Conservation (phyloP, 768 basidiomycete genomes). For the Pleurotus ostreatus region DNA sequence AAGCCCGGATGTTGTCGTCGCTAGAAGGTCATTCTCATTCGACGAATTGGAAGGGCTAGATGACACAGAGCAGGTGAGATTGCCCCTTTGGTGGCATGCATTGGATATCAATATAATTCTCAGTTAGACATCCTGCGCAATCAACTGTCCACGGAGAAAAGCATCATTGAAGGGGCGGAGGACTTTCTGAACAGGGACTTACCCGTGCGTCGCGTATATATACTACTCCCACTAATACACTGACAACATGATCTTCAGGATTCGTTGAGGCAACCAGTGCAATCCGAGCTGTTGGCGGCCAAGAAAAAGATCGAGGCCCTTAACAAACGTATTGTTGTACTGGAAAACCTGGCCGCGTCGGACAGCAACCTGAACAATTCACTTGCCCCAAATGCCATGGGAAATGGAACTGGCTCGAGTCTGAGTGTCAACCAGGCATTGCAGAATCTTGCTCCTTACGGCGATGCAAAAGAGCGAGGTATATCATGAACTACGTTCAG, state of each 20-base stretch:
- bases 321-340: conserved; percentile 48
- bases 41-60: conserved; percentile 44
- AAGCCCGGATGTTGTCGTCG: conserved; percentile 10
- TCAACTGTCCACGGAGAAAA: conserved; percentile 69
- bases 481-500: conserved; percentile 6
- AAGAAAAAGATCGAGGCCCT: conserved; percentile 69
- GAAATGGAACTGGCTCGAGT: background rate
- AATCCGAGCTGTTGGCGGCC: conserved; percentile 74
- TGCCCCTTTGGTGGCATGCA: background rate
- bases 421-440: background rate
- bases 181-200: conserved; percentile 73
- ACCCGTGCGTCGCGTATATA: conserved; percentile 33
- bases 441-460: background rate
- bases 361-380: no score
- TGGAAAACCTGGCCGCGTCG: no score
- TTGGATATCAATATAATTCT: conserved; percentile 1
- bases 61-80: conserved; percentile 37
- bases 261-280: conserved; percentile 65
- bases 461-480: conserved; percentile 29
- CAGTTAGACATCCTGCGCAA: conserved; percentile 67
- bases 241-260: conserved; percentile 34
- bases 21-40: conserved; percentile 26
- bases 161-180: conserved; percentile 91
- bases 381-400: conserved; percentile 16
- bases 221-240: background rate